Conservation (phyloP, 2,329 filamentous ascomycete genomes). For the Thelonectria discophora region DNA sequence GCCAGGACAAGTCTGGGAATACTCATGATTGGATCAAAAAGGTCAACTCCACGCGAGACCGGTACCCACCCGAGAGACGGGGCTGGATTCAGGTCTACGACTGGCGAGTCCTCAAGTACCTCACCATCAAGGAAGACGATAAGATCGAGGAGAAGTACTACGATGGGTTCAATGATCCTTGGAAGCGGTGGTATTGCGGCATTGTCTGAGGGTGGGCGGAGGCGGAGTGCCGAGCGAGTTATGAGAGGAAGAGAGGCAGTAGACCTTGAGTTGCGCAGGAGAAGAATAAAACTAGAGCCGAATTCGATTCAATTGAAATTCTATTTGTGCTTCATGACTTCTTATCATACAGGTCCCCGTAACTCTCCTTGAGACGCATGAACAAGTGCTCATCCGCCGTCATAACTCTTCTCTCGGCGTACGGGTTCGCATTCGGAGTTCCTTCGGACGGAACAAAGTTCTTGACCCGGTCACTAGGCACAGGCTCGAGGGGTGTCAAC, state of each 20-base stretch:
- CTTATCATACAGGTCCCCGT: constrained; percentile 63
- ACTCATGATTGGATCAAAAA: constrained; percentile 47
- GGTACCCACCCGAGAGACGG: constrained; percentile 40
- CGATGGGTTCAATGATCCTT: constrained; percentile 51
- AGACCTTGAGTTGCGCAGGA: neutral
- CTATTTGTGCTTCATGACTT: constrained; percentile 36
- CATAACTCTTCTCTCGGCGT: constrained; percentile 63
- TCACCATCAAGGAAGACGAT: constrained; percentile 52
- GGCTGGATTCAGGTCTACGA: constrained; percentile 56
- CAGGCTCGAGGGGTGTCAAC: constrained; percentile 60
- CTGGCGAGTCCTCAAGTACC: constrained; percentile 55
- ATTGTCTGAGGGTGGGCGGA: constrained; percentile 44
- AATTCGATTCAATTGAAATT: neutral
- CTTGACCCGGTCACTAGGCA: constrained; percentile 68
- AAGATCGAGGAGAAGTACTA: constrained; percentile 44
- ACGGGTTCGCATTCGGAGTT: constrained; percentile 53
- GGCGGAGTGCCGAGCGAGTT: neutral
- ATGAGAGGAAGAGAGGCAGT: no score
- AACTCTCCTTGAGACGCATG: constrained; percentile 68
- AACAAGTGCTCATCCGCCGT: constrained; percentile 71
- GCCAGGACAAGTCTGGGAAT: constrained; percentile 41
- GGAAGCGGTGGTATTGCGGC: constrained; percentile 56
- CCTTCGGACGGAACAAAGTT: constrained; percentile 48
- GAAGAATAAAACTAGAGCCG: neutral
- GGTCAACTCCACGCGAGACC: constrained; percentile 45